Base-by-base conservation (phyloP, 2,329 filamentous ascomycete genomes). In the Aspergillus puulaauensis region DNA sequence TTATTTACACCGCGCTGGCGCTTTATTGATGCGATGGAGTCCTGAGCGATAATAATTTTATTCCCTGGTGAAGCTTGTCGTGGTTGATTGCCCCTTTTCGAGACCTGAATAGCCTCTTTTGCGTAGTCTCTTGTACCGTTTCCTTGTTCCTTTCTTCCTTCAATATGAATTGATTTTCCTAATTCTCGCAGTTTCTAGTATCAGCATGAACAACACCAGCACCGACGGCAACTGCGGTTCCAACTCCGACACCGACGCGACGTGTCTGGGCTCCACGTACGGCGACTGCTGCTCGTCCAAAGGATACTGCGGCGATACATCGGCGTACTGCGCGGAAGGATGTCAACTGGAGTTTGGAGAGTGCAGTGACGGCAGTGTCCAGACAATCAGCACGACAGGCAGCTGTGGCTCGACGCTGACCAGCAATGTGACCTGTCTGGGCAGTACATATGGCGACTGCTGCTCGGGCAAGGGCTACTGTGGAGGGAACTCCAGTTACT, bases 211-310 rank as follows among this genome's bases (percentile, higher is more conserved):
- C 27, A 44, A 21, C 17, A 52, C 46, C 9, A 58, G 56, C 41
- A 47, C 31, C 8, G 56, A 58, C 47, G 56, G 56, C 12, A 54
- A 51, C 52, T 58, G 56, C 52, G 46, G 56, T 11, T 37, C 52
- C 37, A 58, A 43, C 47, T 51, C 51, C 2, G 47, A 54, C n/a
- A 48, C 31, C 33, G 52, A 43, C 39, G 19, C 56, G 7, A 58
- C 56, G 17, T 58, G 56, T 24, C 52, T 55, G 9, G 49, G 11
- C 40, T 58, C 56, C 15, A 41, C 43, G 11, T 58, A 37, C 27
- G 56, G 56, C 15, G 52, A 58, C 56, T 58, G 56, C 46, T 58
- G 56, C 39, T 58, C 56, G 12, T 17, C 46, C 11, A 58, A 55
- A 19, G 56, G 56, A 12, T 58, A 46, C 37, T 58, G 56, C 52